Base-by-base conservation (phyloP, 140 eudicot species). In the Bidens hawaiensis region DNA sequence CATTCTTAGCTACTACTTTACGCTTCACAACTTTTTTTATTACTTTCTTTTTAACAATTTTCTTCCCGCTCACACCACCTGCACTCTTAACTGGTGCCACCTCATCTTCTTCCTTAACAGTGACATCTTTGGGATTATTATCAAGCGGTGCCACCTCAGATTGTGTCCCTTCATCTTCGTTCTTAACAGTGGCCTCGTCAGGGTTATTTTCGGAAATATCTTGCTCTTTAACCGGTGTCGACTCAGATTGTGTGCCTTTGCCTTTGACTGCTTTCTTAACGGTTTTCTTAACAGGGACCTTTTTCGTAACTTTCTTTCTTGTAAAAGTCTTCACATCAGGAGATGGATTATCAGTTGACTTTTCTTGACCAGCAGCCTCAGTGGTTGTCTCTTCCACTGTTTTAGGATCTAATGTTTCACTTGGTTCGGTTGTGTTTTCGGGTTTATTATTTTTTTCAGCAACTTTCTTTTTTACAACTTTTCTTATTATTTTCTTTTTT, bases 401-500 rank as follows among this genome's bases (percentile, higher is more conserved):
- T 50, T 74, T 81, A 27, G 75, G 67, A 56, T 76, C 86, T 48
- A 64, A 24, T 50, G 64, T 60, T 50, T 70, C 83, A 60, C 13
- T 68, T 62, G 53, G 72, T 57, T 70, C 59, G 4, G 70, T 59
- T 25, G 72, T 65, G 43, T 49, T 72, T n/a, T 69, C 97, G 0
- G 23, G 76, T 64, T 48, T 55, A 19, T 48, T 62, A 21, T 65
- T 75, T 59, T 78, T 87, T 71, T 64, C 78, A 26, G 34, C 69
- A 23, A 73, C 94, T 61, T 82, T 90, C 76, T 73, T 83, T 79
- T 80, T 90, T 55, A 90, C 77, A 71, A 87, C 76, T 81, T 79
- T 77, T 87, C 66, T 67, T 52, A 87, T 71, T 55, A 82, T 78
- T 72, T 81, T 90, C 87, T 90, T 90, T 70, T 87, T 90, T 23